Evolutionary conservation across 2,329 filamentous ascomycete genomes (phyloP), one percentile per base, ranked within the genome.

Genomic region (Sclerotinia trifoliorum): DNA sequence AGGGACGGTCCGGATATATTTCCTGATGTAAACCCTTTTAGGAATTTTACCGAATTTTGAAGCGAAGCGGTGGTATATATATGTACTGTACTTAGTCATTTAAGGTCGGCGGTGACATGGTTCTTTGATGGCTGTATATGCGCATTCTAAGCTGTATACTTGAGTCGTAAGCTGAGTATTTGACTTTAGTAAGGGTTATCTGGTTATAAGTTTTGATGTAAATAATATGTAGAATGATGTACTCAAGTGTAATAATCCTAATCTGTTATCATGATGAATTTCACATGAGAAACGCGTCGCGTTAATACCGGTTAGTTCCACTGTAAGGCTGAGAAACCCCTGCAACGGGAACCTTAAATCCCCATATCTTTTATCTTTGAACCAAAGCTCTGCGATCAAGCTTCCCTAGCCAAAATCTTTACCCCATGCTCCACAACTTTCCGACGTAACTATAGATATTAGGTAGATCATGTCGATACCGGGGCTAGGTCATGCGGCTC

Each of bases 401-500:
- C 58, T 69, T 44, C 61, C 65, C 52, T 61, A 44, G 65, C 56
- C 29, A 63, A 62, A 62, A 52, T 26, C 65, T 67, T 39, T 46
- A 67, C 65, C 39, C 56, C 56, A 62, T 67, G 57, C 56, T 54
- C 56, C 65, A 67, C 56, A 62, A 39, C 35, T 46, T 55, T 35
- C 46, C 57, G 3, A 44, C 48, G 26, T 32, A 49, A 35, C 24
- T 44, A 52, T 39, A 49, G 55, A 62, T 42, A 32, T 17, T n/a
- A 44, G 24, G 3, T 39, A 65, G 19, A 51, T 54, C 24, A 92
- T 92, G 90, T 91, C 89, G 74, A 90, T 92, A 77, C 90, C 90
- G 73, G 90, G 90, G 75, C 80, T 92, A 78, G 90, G 90, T 74
- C 87, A 91, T 77, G 86, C 89, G 66, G 85, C 86, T 70, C 82